Evolutionary conservation across 371 early-diverging fungal genomes (phyloP), one percentile per base, ranked within the genome.

Genomic region (Mucor circinelloides): DNA sequence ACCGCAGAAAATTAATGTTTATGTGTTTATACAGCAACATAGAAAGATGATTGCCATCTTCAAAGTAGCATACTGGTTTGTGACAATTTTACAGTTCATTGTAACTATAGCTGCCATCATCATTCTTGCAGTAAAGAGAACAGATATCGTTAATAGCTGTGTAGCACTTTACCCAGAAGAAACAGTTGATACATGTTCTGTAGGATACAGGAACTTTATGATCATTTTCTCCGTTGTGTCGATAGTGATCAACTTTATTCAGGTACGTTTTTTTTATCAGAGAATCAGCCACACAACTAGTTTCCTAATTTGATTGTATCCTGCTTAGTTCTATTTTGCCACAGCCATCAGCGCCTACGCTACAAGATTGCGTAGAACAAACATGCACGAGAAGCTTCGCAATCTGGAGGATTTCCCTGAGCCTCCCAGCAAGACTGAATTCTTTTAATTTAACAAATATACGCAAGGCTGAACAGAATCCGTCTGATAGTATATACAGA

Each of bases 401-500:
- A 67, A 72, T 52, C 58, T 72, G 50, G 75, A 75, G 25, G 75
- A 75, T 46, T 75, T 72, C 50, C 75, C 75, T 61, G 73, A 73
- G 60, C 69, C 66, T 25, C 67, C 70, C 8, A 63, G 40, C 36
- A 73, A 73, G 40, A 55, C 60, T 17, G 72, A 72, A 19, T 66
- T 66, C 40, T 66, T 69, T 42, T 69, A 73, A 59, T 36, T 3
- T 13, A 31, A 32, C 27, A 30, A 10, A 5, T 13, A 30, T 34
- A 42, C 12, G 5, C 17, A 21, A 19, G 21, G 38, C 32, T 13
- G 28, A 17, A 54, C 32, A 38, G 27, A 23, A 30, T 36, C 10
- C 12, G 12, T 36, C 36, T 30, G 19, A 36, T 58, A 15, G 15
- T 58, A 28, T 57, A 19, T n/a, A 19, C 30, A 57, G 6, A 50